Conservation (phyloP, 352 stramenopile genomes). For the Globisporangium solare region DNA sequence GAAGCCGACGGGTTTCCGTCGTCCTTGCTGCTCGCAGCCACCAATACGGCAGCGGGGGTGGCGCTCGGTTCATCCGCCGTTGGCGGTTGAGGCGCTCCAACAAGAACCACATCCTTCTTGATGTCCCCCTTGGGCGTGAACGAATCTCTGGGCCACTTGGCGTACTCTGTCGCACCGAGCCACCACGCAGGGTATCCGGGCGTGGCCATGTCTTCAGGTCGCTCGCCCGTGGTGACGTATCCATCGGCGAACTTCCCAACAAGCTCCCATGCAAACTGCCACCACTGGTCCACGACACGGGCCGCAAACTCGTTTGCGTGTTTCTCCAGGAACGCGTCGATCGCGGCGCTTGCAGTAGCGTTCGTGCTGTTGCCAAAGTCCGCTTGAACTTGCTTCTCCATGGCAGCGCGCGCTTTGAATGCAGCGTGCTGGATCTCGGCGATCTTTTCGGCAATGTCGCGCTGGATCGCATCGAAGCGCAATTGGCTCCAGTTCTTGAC, state of each 20-base stretch:
- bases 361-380: constrained; percentile 11
- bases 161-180: constrained; percentile 32
- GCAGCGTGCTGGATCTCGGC: constrained; percentile 29
- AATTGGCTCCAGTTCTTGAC: constrained; percentile 73
- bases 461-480: constrained; percentile 49
- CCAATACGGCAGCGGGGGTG: background rate
- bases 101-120: constrained; percentile 14
- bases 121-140: constrained; percentile 24
- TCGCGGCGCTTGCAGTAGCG: constrained; percentile 1
- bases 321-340: constrained; percentile 23
- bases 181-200: constrained; percentile 50
- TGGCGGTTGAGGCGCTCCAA: constrained; percentile 1
- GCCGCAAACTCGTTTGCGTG: constrained; percentile 39
- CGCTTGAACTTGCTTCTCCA: constrained; percentile 20
- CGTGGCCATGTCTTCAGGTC: constrained; percentile 29
- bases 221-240: constrained; percentile 51
- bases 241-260: constrained; percentile 51
- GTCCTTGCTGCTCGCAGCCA: background rate
- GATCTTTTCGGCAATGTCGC: constrained; percentile 32
- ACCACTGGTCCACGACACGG: constrained; percentile 40
- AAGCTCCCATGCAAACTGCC: constrained; percentile 46
- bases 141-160: constrained; percentile 41
- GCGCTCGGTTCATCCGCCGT: background rate
- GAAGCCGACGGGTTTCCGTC: background rate
- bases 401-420: constrained; percentile 19